Evolutionary conservation across 352 stramenopile genomes (phyloP), one percentile per base, ranked within the genome.

Genomic region (Globisporangium iwayamae): DNA sequence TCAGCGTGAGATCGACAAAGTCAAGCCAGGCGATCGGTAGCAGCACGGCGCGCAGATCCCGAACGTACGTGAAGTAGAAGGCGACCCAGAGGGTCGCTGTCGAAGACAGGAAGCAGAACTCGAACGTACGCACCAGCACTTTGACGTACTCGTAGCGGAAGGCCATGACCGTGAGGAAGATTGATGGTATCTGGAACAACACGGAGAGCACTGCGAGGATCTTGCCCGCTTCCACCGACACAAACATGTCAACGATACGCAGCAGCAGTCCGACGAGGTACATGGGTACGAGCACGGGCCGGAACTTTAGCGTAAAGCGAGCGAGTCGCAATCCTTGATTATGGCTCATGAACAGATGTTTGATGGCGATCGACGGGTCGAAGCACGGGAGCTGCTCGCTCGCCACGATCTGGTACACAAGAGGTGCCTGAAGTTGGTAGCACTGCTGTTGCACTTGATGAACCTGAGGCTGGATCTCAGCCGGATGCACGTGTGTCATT

Each of bases 381-480:
- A 62, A 62, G 16, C 16, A 51, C 41, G 56, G 56, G 8, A 62
- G 56, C 16, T 62, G 39, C 41, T 62, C 56, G 41, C 56, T 62
- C 41, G 9, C 56, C 8, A 54, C 41, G 28, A 62, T 62, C 8
- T 53, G 8, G 41, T 62, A 62, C 9, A 54, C 39, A 25, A 60
- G 38, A n/a, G 52, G 54, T 14, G 25, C 9, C 3, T 55, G 22
- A 7, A 22, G 25, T 6, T 50, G 7, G 30, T 50, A 3, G 30
- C 32, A 56, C 18, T 25, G 20, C 22, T 52, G 56, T 13, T 22
- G 34, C 18, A 20, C n/a, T 16, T 60, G 25, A 16, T 41, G 11
- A 14, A 13, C 8, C 36, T 14, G 9, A 3, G 11, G 36, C 25
- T 46, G 38, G 22, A 13, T 3, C n/a, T 16, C 14, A 39, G 6